Conservation (phyloP, 441 rosid species). For the Populus trichocarpa region DNA sequence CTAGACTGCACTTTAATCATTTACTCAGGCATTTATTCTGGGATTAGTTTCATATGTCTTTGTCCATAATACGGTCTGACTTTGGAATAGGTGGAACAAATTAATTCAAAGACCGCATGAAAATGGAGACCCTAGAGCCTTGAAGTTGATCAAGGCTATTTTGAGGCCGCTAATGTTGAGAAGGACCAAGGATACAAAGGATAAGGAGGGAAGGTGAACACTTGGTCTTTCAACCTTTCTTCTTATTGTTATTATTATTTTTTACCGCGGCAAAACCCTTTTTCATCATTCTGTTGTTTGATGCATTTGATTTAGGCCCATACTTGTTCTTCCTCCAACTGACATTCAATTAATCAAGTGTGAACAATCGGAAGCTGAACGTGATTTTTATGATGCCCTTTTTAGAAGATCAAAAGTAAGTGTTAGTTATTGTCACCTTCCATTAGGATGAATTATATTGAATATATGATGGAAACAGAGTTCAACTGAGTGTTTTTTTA, state of each 20-base stretch:
- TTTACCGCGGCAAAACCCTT: neutral
- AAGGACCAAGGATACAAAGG: slow-evolving; percentile 1
- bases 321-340: slow-evolving; percentile 11
- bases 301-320: neutral
- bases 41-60: neutral
- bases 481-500: neutral
- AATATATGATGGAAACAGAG: too few species aligned
- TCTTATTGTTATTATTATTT: neutral
- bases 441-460: neutral
- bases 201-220: neutral
- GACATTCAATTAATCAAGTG: slow-evolving; percentile 56
- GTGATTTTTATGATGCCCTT: neutral
- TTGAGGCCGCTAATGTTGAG: neutral
- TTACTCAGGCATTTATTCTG: neutral
- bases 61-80: neutral
- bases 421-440: neutral
- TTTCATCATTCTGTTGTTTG: neutral
- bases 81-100: neutral
- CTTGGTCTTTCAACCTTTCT: neutral
- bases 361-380: slow-evolving; percentile 37
- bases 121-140: neutral
- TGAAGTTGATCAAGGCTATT: neutral
- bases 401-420: neutral
- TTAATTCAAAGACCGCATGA: neutral
- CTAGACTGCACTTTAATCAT: too few species aligned